Conservation (phyloP, 352 stramenopile species). For the Globisporangium iwayamae region DNA sequence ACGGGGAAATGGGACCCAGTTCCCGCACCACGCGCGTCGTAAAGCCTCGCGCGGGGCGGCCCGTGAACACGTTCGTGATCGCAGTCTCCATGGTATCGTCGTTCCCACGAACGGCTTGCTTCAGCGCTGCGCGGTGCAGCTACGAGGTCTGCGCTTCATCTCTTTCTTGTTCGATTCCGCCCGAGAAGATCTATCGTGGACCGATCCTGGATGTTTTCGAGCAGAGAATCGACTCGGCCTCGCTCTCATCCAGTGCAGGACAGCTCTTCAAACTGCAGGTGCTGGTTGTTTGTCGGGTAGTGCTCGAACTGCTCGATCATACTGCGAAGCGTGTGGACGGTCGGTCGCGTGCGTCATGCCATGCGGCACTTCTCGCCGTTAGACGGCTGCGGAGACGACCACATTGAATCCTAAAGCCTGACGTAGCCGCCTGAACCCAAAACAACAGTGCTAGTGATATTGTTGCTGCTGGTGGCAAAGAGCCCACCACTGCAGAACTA, state of each 20-base stretch:
- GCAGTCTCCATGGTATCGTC: conserved; percentile 1
- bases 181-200: not conserved
- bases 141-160: conserved; percentile 36
- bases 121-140: conserved; percentile 28
- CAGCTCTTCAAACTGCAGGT: not conserved
- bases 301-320: not conserved
- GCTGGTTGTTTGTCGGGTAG: not conserved
- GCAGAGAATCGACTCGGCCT: not conserved
- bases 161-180: not conserved
- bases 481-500: not conserved
- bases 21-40: not conserved
- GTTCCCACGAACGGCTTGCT: conserved; percentile 3
- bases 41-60: conserved; percentile 1
- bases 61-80: conserved; percentile 3
- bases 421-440: not conserved
- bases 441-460: not conserved
- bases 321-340: not conserved
- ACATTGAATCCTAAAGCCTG: not conserved
- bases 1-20: not conserved
- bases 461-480: not conserved
- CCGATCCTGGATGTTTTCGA: not conserved
- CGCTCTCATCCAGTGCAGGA: not conserved
- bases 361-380: not conserved
- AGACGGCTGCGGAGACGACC: not conserved
- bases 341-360: no score